These are phyloP conservation scores for Cytospora paraplurivora DNA, from an alignment of 2,329 filamentous ascomycete species.

Conservation along the genomic window DNA sequence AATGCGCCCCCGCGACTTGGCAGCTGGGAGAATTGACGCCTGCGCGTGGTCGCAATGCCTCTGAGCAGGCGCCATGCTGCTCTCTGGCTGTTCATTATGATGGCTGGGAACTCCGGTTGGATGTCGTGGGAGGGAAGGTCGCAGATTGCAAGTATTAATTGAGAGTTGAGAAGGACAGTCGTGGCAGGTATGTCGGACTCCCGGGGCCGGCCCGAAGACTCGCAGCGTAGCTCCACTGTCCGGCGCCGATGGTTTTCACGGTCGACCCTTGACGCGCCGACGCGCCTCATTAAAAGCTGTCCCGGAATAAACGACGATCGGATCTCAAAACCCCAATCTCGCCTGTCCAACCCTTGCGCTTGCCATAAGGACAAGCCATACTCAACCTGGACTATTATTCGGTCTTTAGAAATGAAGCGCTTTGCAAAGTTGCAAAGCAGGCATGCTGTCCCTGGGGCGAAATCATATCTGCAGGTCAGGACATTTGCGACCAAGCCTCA, in stretches of 20 bases:
- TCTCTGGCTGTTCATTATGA: conserved; percentile 42
- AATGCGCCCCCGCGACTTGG: conserved; percentile 37
- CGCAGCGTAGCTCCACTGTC: conserved; percentile 6
- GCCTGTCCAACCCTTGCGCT: not conserved
- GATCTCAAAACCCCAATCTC: not conserved
- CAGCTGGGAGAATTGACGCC: conserved; percentile 48
- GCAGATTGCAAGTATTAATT: not conserved
- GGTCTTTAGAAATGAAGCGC: conserved; percentile 6
- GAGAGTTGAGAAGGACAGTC: conserved; percentile 1
- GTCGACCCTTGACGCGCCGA: conserved; percentile 4
- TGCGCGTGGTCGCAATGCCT: conserved; percentile 39
- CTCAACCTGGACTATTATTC: not conserved
- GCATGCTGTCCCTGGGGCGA: not conserved
- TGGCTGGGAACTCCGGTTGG: not conserved
- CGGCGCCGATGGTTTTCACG: conserved; percentile 2
- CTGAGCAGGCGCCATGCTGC: conserved; percentile 40
- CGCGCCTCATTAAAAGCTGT: not conserved
- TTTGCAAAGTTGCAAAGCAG: conserved; percentile 12
- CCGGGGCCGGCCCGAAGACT: conserved; percentile 13
- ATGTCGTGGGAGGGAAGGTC: conserved; percentile 10
- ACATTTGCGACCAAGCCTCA: conserved; percentile 11
- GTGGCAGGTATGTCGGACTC: conserved; percentile 22
- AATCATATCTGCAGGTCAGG: not conserved
- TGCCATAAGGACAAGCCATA: not conserved
- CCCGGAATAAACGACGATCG: not conserved